Base-by-base conservation (phyloP, 371 early-diverging fungal genomes). In the Lichtheimia ramosa region DNA sequence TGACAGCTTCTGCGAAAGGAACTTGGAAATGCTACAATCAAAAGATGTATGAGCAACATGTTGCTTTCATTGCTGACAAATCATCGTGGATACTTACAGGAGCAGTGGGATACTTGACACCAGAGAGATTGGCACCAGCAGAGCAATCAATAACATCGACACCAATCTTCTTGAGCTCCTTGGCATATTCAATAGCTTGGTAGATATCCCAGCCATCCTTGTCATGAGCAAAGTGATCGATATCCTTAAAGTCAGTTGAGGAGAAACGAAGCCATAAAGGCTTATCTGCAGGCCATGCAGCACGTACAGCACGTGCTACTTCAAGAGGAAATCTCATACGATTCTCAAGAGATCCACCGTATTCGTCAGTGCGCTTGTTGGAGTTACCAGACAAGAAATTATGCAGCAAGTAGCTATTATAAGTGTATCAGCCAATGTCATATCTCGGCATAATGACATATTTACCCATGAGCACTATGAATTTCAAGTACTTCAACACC, bases 401-500 rank as follows among this genome's bases (percentile, higher is more conserved):
- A 66, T 85, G 82, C 51, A 93, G 56, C 43, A 95, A 73, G 70
- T 93, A 95, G 4, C 92, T 0, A n/a, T n/a, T 92, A 59, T 85
- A 74, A 8, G 6, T 0, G 2, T 34, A 34, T 34, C 10, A 34
- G 34, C 7, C 0, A 0, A 2, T 34, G 10, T 34, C 34, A 34
- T 8, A 7, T 1, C 25, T 21, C 3, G n/a, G n/a, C 24, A 3
- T 5, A 5, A 51, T 34, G 18, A 14, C 15, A 7, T 16, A 56
- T 28, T 65, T 70, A 73, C 69, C 76, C 73, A 59, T 75, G 75
- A 1, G 92, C 92, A 48, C 82, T 85, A 61, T 97, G 96, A 43
- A 97, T 77, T 72, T 97, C 95, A 20, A 96, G 65, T 0, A 86
- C 87, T 50, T 97, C 94, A 68, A 94, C 88, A 0, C 93, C 96